These are phyloP conservation scores for Vitis rotundifolia DNA, from an alignment of 164 flowering plant genomes.

Conservation along the genomic window DNA sequence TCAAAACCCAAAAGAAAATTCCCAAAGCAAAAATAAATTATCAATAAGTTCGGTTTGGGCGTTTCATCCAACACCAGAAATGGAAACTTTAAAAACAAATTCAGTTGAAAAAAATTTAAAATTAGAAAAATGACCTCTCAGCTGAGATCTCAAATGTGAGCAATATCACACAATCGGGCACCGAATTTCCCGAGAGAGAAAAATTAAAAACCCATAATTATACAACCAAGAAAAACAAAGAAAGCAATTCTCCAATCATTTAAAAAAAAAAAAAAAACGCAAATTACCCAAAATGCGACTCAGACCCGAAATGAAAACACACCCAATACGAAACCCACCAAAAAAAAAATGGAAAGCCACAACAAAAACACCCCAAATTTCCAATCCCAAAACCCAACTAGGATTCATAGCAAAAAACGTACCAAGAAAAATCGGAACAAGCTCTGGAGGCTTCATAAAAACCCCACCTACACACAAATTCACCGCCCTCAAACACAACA, in stretches of 20 bases:
- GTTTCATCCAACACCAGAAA: slow-evolving; percentile 6
- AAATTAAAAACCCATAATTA: background rate
- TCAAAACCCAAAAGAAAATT: too few relatives aligned
- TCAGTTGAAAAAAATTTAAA: background rate
- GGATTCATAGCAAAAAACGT: slow-evolving; percentile 11
- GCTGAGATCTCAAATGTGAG: slow-evolving; percentile 14
- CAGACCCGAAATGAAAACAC: slow-evolving; percentile 4
- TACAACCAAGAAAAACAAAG: background rate
- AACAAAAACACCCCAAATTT: too few relatives aligned
- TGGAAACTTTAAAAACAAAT: background rate
- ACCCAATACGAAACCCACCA: background rate
- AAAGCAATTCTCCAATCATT: background rate
- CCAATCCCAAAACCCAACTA: background rate
- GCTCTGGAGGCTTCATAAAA: slow-evolving; percentile 41
- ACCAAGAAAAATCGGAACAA: slow-evolving; percentile 23
- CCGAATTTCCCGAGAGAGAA: slow-evolving; percentile 1
- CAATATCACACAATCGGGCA: slow-evolving; percentile 3
- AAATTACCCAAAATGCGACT: slow-evolving; percentile 8
- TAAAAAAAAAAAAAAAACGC: background rate
- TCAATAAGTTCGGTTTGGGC: background rate
- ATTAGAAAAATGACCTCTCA: slow-evolving; percentile 12
- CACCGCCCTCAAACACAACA: background rate
- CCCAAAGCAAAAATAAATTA: too few relatives aligned
- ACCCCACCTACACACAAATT: background rate
- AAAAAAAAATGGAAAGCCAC: background rate